These are phyloP conservation scores for Hypoxylon sp. DNA, from an alignment of 2,329 filamentous ascomycete genomes.

Conservation along the genomic window DNA sequence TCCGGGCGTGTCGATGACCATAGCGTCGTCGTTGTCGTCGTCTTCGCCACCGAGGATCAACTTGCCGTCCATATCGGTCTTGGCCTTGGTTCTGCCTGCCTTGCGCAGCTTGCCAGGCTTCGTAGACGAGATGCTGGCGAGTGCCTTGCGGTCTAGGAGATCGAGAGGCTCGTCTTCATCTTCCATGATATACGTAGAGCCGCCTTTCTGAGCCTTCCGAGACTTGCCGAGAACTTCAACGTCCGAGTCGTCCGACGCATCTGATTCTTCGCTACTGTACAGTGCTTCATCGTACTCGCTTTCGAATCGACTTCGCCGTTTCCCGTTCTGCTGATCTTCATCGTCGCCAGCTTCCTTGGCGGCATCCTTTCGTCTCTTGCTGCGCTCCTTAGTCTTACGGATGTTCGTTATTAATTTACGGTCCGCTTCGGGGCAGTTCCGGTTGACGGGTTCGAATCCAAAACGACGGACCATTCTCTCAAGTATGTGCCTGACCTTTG, in stretches of 20 bases:
- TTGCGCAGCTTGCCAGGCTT: conserved; percentile 74
- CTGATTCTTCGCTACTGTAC: conserved; percentile 78
- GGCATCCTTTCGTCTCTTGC: conserved; percentile 86
- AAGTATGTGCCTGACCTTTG: conserved; percentile 97
- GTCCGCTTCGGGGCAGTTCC: conserved; percentile 83
- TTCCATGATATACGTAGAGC: conserved; percentile 87
- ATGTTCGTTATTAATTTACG: conserved; percentile 93
- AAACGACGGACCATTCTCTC: conserved; percentile 94
- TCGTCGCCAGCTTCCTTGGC: conserved; percentile 64
- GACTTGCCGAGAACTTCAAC: conserved; percentile 60
- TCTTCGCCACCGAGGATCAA: conserved; percentile 75
- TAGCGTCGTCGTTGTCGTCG: conserved; percentile 62
- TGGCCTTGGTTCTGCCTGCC: conserved; percentile 65
- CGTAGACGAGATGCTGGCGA: conserved; percentile 92
- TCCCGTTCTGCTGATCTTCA: conserved; percentile 59
- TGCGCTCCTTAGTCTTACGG: conserved; percentile 90
- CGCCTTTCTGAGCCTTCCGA: conserved; percentile 62
- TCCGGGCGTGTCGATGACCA: conserved; percentile 66
- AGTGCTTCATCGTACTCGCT: conserved; percentile 97
- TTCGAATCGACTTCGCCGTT: conserved; percentile 73
- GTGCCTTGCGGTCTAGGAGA: conserved; percentile 84
- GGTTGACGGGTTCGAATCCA: conserved; percentile 81
- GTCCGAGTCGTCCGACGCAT: conserved; percentile 69
- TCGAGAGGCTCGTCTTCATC: conserved; percentile 95
- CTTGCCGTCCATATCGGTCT: conserved; percentile 79